Evolutionary conservation across 371 early-diverging fungal species (phyloP), one percentile per base, ranked within the genome.

Genomic region (Circinella umbellata): DNA sequence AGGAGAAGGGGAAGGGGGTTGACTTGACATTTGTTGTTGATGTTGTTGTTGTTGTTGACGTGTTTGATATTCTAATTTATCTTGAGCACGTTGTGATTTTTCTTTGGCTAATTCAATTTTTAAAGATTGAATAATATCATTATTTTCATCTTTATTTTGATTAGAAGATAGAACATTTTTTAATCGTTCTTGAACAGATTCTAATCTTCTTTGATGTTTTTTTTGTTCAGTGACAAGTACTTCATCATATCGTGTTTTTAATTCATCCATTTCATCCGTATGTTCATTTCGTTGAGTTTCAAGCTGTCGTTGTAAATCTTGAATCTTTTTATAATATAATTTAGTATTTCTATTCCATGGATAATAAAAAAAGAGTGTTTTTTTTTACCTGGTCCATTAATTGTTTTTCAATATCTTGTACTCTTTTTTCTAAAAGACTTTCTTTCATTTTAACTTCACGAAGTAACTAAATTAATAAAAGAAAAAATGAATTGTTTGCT

Each of bases 401-500:
- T 14, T 73, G 63, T 4, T 60, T 18, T 17, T 76, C 69, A 34
- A 67, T 65, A 57, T 76, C 73, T 64, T 76, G 73, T 36, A 64
- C 64, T 20, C 69, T 68, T 66, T 71, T 76, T 60, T 76, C 73
- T 61, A 73, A 64, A 17, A 68, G 47, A 13, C 54, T 62, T 51
- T 81, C 81, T 57, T 78, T 78, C 55, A 70, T 63, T 13, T 76
- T 72, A 20, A 78, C 63, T 64, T 81, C 73, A 17, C 69, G 69
- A 42, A 81, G 66, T 46, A 81, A 46, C 81, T 80, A 69, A 10
- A 39, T 39, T 39, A 39, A 6, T n/a, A n/a, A n/a, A n/a, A n/a
- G n/a, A n/a, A n/a, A n/a, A n/a, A n/a, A n/a, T n/a, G n/a, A n/a
- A n/a, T n/a, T n/a, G n/a, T n/a, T n/a, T n/a, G n/a, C n/a, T n/a